phyloP scores from a whole-genome alignment of 2,329 filamentous ascomycete genomes.

The Phaeosphaeria sp. region DNA sequence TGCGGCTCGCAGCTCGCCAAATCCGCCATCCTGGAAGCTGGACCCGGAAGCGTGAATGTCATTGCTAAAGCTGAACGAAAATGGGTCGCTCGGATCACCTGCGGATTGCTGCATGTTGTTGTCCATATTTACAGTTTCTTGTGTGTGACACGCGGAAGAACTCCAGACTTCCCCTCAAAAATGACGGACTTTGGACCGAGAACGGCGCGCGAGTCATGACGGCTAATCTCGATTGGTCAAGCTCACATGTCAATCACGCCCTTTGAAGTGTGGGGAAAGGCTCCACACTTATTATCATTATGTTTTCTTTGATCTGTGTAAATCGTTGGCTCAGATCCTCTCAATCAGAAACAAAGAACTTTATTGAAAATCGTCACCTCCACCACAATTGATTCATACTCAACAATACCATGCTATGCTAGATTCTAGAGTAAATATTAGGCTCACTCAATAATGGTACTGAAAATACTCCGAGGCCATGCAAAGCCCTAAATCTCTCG shows the following conservation, averaged over 20 bases:
- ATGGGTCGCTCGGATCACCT: neutral
- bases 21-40: conserved; percentile 1
- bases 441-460: too few species aligned
- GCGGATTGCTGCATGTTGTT: neutral
- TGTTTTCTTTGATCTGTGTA: too few species aligned
- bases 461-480: too few species aligned
- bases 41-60: neutral
- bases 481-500: too few species aligned
- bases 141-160: neutral
- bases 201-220: neutral
- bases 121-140: neutral
- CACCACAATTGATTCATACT: too few species aligned
- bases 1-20: conserved; percentile 7
- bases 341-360: too few species aligned
- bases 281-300: too few species aligned
- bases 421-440: too few species aligned
- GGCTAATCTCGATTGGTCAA: neutral
- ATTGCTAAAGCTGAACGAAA: neutral
- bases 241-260: conserved; percentile 2
- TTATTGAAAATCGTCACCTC: too few species aligned
- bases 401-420: too few species aligned
- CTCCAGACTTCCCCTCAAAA: neutral
- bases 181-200: neutral
- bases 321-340: too few species aligned
- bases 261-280: neutral